Evolutionary conservation across 176 grass and related monocot species (phyloP), one percentile per base, ranked within the genome.

Genomic region (Guadua angustifolia): DNA sequence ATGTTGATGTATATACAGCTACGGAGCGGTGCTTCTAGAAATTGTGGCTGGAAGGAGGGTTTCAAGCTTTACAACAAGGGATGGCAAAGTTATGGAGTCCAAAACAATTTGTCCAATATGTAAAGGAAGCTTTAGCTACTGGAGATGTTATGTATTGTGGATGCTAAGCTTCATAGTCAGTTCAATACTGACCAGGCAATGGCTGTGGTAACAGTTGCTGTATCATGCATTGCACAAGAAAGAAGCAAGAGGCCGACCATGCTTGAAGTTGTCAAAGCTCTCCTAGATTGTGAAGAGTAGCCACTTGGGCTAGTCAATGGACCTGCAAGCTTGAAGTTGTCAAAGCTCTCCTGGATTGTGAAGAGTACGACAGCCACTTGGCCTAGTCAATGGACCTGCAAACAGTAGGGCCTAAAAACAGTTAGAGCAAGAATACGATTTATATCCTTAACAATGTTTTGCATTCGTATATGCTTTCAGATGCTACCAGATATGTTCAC

Each of bases 1-100:
- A 90, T 40, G 83, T 90, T 11, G 78, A 90, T 71, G 83, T 90
- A 17, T 90, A 78, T n/a, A n/a, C 45, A 86, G 88, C 61, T 82
- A 82, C 10, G 81, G 87, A 17, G 45, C 69, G 12, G 87, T 89
- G 6, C 75, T 89, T 21, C 60, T 89, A 11, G 82, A 89, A 59
- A 73, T 89, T 22, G n/a, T 85, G 21, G 49, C 44, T 6, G 87
- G 82, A 45, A 69, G n/a, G 4, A 69, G 78, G 39, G 39, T 86
- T n/a, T 90, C 70, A 4, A 72, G 33, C 32, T 60, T 50, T 75
- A 62, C 65, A 24, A 22, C 12, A n/a, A 49, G 75, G 46, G 29
- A 69, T 6, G 59, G 35, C 19, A 59, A 52, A 29, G 15, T 42
- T 22, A 35, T 62, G 5, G 61, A 75, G 18, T 22, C 64, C n/a